phyloP scores from a whole-genome alignment of 352 stramenopile genomes.

The Pelagophyceae sp. region DNA sequence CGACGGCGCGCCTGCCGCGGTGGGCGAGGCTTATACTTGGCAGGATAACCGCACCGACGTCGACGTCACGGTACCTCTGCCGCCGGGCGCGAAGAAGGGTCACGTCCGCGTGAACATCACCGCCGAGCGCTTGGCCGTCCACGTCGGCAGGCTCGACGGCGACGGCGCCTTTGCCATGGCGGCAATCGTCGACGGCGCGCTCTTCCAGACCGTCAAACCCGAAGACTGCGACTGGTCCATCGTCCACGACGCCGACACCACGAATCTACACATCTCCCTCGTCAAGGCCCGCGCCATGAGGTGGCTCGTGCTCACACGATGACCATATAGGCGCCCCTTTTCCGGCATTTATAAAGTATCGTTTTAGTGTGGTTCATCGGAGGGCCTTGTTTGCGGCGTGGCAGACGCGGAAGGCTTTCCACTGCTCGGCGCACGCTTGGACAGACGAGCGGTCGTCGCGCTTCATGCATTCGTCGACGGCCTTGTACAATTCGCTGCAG shows the following conservation, averaged over 20 bases:
- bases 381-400: too few species aligned
- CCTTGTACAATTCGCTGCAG: too few species aligned
- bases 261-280: not conserved
- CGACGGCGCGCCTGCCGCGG: too few species aligned
- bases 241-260: not conserved
- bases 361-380: too few species aligned
- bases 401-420: too few species aligned
- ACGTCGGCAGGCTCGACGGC: not conserved
- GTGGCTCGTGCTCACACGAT: constrained; percentile 7
- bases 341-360: too few species aligned
- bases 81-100: not conserved
- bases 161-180: not conserved
- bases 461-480: too few species aligned
- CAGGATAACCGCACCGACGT: too few species aligned
- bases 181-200: not conserved
- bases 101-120: not conserved
- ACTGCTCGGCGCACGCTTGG: too few species aligned
- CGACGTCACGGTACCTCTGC: not conserved
- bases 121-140: not conserved
- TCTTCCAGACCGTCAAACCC: not conserved
- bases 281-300: not conserved
- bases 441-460: too few species aligned
- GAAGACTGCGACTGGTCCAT: not conserved
- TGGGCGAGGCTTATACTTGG: too few species aligned
- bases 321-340: too few species aligned